phyloP scores from a whole-genome alignment of 2,329 filamentous ascomycete species.

The Penicillium verrucosum region DNA sequence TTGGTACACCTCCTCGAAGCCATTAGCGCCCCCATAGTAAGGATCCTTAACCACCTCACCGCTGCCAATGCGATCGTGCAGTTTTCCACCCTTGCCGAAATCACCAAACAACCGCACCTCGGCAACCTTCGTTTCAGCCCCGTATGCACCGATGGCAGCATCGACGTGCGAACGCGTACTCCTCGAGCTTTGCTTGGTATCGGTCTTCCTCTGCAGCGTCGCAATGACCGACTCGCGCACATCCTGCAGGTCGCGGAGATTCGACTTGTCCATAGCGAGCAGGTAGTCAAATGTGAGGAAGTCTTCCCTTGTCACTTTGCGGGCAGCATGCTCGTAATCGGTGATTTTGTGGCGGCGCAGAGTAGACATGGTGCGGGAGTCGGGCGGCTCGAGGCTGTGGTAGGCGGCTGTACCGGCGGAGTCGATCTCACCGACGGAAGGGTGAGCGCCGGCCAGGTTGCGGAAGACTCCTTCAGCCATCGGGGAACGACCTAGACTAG shows the following conservation, averaged over 20 bases:
- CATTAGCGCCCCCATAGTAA: constrained; percentile 82
- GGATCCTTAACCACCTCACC: constrained; percentile 79
- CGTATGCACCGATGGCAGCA: constrained; percentile 32
- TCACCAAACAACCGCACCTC: constrained; percentile 81
- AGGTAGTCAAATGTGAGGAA: constrained; percentile 88
- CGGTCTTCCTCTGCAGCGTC: constrained; percentile 44
- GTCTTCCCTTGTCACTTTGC: constrained; percentile 69
- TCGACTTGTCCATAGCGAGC: constrained; percentile 87
- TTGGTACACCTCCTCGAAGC: constrained; percentile 82
- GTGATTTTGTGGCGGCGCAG: constrained; percentile 71
- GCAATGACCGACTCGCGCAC: constrained; percentile 52
- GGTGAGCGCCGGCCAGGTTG: constrained; percentile 58
- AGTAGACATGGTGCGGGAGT: constrained; percentile 78
- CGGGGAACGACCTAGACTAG: constrained; percentile 64
- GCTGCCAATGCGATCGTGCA: constrained; percentile 37
- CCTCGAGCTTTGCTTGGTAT: constrained; percentile 24
- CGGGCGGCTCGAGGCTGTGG: constrained; percentile 72
- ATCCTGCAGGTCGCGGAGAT: constrained; percentile 67
- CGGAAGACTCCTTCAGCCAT: constrained; percentile 97
- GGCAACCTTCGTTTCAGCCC: constrained; percentile 40
- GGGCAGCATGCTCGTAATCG: constrained; percentile 72
- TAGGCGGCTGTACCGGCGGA: constrained; percentile 90
- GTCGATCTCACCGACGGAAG: constrained; percentile 68
- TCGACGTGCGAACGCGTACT: constrained; percentile 38
- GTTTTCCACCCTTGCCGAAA: constrained; percentile 59